A percentile compares a stretch with the other conserved stretches of the same genome.
Evolutionary conservation across 495 filamentous ascomycete genomes (phyloP).

Genomic region (Daldinia vernicosa): DNA sequence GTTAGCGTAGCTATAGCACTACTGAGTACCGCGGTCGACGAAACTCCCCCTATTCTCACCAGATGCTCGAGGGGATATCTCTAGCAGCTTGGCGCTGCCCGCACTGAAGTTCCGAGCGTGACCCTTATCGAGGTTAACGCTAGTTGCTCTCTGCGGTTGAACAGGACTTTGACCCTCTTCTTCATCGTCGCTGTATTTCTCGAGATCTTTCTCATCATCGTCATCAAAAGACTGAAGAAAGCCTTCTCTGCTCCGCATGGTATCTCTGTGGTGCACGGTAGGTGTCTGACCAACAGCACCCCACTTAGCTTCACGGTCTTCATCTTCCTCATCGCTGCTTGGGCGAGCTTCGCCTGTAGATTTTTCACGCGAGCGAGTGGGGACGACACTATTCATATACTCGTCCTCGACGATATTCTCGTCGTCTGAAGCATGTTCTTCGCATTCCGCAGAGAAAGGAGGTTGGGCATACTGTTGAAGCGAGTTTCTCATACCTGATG

Average conservation of each 20-base stretch:
- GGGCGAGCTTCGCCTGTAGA: slow-evolving; percentile 58
- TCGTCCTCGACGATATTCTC: slow-evolving; percentile 72
- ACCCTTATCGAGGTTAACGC: slow-evolving; percentile 67
- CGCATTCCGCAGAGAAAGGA: slow-evolving; percentile 49
- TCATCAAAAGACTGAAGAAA: slow-evolving; percentile 63
- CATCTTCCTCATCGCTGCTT: slow-evolving; percentile 57
- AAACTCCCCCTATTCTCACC: slow-evolving; percentile 49
- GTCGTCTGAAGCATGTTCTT: slow-evolving; percentile 56
- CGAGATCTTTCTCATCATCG: slow-evolving; percentile 42
- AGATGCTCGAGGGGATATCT: slow-evolving; percentile 64
- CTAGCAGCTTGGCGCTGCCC: slow-evolving; percentile 74
- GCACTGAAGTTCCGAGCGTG: slow-evolving; percentile 77
- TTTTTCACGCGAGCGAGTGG: slow-evolving; percentile 53
- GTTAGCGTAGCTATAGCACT: slow-evolving; percentile 18
- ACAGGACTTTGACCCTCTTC: slow-evolving; percentile 59
- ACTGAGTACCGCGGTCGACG: slow-evolving; percentile 31
- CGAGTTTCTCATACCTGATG: slow-evolving; percentile 50
- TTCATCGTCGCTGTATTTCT: slow-evolving; percentile 43
- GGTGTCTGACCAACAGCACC: slow-evolving; percentile 54
- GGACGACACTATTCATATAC: slow-evolving; percentile 66
- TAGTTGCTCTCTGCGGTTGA: slow-evolving; percentile 66
- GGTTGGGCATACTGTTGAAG: slow-evolving; percentile 45
- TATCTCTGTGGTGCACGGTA: slow-evolving; percentile 48
- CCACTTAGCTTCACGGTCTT: slow-evolving; percentile 52
- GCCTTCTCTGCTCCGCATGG: slow-evolving; percentile 66